Evolutionary conservation across 345 rosid species (phyloP).

Genomic region (Citrus trifoliata): DNA sequence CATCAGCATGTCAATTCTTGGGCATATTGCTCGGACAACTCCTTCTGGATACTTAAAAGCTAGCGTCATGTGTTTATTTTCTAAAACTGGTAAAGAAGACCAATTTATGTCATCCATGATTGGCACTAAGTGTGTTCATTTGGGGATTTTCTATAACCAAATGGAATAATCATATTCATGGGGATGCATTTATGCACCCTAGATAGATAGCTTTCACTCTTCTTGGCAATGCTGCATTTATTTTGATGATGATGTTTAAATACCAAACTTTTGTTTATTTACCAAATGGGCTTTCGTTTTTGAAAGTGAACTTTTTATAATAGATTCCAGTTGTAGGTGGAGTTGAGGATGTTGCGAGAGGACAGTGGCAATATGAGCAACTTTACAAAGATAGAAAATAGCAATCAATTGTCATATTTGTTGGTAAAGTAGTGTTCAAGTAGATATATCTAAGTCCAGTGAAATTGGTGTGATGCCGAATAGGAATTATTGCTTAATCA

Average conservation of each 20-base stretch:
- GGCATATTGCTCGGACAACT: background rate
- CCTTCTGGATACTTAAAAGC: background rate
- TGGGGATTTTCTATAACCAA: background rate
- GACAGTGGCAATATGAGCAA: background rate
- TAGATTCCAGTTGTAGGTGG: background rate
- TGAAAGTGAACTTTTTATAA: background rate
- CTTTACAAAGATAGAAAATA: background rate
- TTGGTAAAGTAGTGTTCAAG: background rate
- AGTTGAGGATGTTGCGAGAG: background rate
- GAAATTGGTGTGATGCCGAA: background rate
- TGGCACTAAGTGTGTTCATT: background rate
- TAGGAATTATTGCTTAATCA: background rate
- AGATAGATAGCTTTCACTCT: background rate
- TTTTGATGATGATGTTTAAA: background rate
- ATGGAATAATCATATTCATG: background rate
- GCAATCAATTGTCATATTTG: background rate
- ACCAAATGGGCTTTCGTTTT: background rate
- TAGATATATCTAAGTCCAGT: background rate
- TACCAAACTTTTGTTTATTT: background rate
- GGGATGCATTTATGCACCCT: background rate
- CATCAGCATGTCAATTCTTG: background rate
- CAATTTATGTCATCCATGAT: background rate
- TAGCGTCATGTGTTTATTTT: background rate
- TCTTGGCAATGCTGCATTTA: background rate
- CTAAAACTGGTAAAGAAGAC: background rate